phyloP scores from a whole-genome alignment of 305 asterid species.

The Rubia tinctorum region DNA sequence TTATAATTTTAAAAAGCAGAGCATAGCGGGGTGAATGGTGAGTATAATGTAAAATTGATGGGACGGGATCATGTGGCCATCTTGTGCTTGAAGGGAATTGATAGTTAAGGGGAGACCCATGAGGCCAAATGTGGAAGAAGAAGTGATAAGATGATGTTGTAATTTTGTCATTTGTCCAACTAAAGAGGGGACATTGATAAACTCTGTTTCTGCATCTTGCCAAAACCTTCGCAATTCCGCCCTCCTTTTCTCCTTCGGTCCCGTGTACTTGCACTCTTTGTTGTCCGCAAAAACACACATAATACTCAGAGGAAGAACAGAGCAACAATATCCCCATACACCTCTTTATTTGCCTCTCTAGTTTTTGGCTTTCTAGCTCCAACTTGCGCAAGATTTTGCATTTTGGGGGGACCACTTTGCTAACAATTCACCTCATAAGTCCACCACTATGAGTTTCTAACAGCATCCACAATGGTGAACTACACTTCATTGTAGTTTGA shows the following conservation, averaged over 20 bases:
- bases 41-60: not conserved
- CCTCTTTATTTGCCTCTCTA: not conserved
- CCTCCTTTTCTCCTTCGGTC: constrained; percentile 13
- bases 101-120: not conserved
- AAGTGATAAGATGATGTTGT: constrained; percentile 10
- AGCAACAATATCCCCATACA: not conserved
- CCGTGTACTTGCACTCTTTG: not conserved
- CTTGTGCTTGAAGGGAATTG: constrained; percentile 4
- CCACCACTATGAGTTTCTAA: too few relatives aligned
- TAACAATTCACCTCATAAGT: not conserved
- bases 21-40: too few relatives aligned
- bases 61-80: constrained; percentile 19
- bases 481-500: too few relatives aligned
- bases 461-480: too few relatives aligned
- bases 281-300: not conserved
- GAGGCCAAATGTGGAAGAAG: not conserved
- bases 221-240: constrained; percentile 8
- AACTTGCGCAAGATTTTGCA: not conserved
- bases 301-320: not conserved
- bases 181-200: constrained; percentile 24
- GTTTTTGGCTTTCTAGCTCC: not conserved
- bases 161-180: constrained; percentile 17
- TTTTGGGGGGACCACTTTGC: constrained; percentile 15
- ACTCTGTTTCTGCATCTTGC: constrained; percentile 9
- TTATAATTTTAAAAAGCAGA: too few relatives aligned